Conservation (phyloP, 768 basidiomycete species). For the Hypholoma sublateritium region DNA sequence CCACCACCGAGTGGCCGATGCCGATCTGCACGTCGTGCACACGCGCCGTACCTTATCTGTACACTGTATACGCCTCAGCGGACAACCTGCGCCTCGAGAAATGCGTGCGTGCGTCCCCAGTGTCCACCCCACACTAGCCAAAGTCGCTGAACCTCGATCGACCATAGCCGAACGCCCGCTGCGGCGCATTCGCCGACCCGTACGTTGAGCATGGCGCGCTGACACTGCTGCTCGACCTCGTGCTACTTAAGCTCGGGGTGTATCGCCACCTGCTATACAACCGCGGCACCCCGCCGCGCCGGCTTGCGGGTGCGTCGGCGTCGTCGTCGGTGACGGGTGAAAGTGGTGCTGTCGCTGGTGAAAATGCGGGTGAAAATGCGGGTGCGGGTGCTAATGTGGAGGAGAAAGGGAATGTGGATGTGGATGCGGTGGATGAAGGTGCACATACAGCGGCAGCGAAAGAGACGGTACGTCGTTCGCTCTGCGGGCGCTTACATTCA, state of each 20-base stretch:
- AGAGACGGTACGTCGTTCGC: no score
- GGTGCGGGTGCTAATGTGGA: background rate
- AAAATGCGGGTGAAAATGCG: no score
- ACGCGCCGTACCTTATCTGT: slow-evolving; percentile 60
- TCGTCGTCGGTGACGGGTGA: no score
- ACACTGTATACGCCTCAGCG: slow-evolving; percentile 79
- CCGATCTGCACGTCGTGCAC: slow-evolving; percentile 83
- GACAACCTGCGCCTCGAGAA: slow-evolving; percentile 81
- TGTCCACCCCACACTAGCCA: background rate
- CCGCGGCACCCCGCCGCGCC: slow-evolving; percentile 64
- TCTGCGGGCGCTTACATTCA: no score
- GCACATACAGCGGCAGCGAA: no score
- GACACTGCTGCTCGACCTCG: slow-evolving; percentile 74
- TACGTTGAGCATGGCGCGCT: slow-evolving; percentile 84
- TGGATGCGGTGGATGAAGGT: background rate
- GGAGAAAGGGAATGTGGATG: background rate
- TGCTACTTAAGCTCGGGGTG: slow-evolving; percentile 79
- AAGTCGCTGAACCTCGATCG: background rate
- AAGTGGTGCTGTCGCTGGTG: no score
- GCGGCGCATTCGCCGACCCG: slow-evolving; percentile 75
- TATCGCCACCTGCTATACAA: slow-evolving; percentile 84
- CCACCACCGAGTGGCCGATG: slow-evolving; percentile 38
- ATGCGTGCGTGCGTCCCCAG: slow-evolving; percentile 74
- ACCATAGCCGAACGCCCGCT: slow-evolving; percentile 42
- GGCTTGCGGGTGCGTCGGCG: slow-evolving; percentile 22